Percentiles rank a stretch among this genome's conserved stretches.
Conservation (phyloP, 2,329 filamentous ascomycete genomes). For the Fusarium sororula region DNA sequence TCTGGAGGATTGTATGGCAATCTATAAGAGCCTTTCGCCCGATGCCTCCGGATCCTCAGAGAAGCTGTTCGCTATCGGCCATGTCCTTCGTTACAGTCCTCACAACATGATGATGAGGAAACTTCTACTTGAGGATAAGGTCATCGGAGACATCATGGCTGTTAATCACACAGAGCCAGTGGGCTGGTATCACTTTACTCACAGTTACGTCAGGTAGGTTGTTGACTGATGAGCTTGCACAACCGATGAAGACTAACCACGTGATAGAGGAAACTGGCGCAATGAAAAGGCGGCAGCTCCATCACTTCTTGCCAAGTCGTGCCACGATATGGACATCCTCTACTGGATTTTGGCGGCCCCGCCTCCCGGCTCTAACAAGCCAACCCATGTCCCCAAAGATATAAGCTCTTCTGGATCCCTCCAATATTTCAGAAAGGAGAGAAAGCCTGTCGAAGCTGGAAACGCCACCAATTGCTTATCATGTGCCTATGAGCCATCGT, state of each 20-base stretch:
- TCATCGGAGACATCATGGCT: neutral
- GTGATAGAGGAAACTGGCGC: neutral
- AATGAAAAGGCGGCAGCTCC: neutral
- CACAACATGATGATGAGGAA: neutral
- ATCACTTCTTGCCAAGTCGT: neutral
- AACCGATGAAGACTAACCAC: neutral
- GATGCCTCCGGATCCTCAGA: neutral
- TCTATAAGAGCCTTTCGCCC: neutral
- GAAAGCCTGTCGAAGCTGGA: neutral
- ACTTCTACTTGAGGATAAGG: neutral
- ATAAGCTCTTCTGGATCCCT: neutral
- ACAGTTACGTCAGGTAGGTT: neutral
- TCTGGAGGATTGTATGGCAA: neutral
- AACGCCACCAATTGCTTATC: neutral
- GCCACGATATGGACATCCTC: neutral
- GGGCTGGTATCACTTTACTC: neutral
- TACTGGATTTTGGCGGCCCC: neutral
- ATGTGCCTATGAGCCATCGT: neutral
- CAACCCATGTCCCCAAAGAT: neutral
- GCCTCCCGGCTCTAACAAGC: neutral
- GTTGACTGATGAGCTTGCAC: accelerated
- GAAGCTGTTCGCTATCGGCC: neutral
- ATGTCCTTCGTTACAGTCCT: neutral
- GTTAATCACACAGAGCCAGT: neutral
- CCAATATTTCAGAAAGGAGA: neutral